Evolutionary conservation across 305 asterid genomes (phyloP).

Genomic region (Solanum hybrid): DNA sequence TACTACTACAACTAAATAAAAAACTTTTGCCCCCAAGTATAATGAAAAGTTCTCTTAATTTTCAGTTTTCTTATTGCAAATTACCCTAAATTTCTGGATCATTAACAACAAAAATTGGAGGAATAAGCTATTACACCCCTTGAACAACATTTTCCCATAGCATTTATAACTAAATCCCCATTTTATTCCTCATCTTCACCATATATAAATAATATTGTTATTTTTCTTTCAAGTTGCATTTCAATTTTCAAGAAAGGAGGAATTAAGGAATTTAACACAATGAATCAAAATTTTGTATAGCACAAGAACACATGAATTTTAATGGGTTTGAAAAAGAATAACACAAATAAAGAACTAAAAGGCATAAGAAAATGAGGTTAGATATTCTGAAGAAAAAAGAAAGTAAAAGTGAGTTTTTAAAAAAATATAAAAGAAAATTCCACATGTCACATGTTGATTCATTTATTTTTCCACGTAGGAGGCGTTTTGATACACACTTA

Average conservation of each 20-base stretch:
- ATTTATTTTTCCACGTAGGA: not conserved
- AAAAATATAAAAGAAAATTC: not conserved
- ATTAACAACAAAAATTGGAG: not conserved
- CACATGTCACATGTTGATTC: not conserved
- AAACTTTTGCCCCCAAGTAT: not conserved
- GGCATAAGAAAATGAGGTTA: not conserved
- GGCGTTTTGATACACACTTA: not conserved
- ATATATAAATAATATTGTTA: not conserved
- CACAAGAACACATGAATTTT: not conserved
- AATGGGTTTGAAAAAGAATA: not conserved
- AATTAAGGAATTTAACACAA: not conserved
- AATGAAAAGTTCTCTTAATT: not conserved
- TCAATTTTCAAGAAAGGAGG: not conserved
- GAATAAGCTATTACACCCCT: not conserved
- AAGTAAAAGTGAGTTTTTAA: not conserved
- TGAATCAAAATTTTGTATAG: not conserved
- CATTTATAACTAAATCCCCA: not conserved
- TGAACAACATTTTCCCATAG: not conserved
- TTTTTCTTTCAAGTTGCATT: not conserved
- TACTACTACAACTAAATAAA: not conserved
- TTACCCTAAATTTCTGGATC: not conserved
- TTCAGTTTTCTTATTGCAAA: too few relatives aligned
- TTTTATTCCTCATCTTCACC: not conserved
- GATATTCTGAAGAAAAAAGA: not conserved
- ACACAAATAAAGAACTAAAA: not conserved